Conservation (phyloP, 2,329 filamentous ascomycete genomes). For the Leptoxyphium fumago region DNA sequence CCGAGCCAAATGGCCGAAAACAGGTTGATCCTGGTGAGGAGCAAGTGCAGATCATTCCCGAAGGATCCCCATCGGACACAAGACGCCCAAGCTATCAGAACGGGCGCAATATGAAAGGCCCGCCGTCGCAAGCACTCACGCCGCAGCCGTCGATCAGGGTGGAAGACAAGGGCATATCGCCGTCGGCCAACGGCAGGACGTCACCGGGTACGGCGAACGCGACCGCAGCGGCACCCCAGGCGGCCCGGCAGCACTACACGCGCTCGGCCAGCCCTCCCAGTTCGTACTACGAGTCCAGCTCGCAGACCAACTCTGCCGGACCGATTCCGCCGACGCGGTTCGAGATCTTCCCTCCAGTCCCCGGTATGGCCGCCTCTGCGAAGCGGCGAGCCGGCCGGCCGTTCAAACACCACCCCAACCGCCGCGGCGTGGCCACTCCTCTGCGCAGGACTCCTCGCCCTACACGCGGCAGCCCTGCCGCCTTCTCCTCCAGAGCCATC, state of each 20-base stretch:
- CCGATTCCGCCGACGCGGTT: conserved; percentile 57
- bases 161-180: conserved; percentile 3
- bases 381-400: conserved; percentile 19
- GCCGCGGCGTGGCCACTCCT: conserved; percentile 13
- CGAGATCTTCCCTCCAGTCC: conserved; percentile 60
- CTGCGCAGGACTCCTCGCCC: conserved; percentile 3
- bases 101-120: conserved; percentile 1
- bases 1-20: background rate
- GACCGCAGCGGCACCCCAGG: conserved; percentile 2
- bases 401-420: too few relatives aligned
- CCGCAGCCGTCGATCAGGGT: conserved; percentile 14
- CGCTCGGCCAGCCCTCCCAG: conserved; percentile 8
- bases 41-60: background rate
- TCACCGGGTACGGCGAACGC: conserved; percentile 12
- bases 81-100: background rate
- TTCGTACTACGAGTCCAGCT: conserved; percentile 10
- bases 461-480: conserved; percentile 4
- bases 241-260: conserved; percentile 3
- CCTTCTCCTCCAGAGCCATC: conserved; percentile 4
- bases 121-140: conserved; percentile 10
- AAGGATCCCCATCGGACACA: background rate
- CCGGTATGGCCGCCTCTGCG: conserved; percentile 24
- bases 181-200: conserved; percentile 11
- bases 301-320: conserved; percentile 16
- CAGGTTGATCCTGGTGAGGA: background rate